Base-by-base conservation (phyloP, 331 rosid genomes). In the Telfairia occidentalis region DNA sequence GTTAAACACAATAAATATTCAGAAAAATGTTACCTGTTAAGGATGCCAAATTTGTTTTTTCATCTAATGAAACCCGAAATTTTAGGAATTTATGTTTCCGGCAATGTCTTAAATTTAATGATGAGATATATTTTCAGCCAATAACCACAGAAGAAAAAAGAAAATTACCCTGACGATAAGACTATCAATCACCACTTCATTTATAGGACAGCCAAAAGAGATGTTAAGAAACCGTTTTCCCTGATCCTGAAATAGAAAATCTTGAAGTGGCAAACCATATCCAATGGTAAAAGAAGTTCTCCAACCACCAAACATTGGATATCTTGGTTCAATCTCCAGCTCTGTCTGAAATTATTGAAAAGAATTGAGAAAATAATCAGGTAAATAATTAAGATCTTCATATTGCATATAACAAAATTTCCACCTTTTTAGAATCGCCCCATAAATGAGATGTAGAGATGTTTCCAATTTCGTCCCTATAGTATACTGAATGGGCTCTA, bases 281-380 rank as follows among this genome's bases (percentile, higher is more conserved):
- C 99, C 99, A 77, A 95, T 88, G 69, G 99, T 92, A 81, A 92
- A 95, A 58, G 96, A 82, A 77, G 90, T 86, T 83, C 81, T 90
- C 99, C 99, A 95, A 78, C 99, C 99, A 83, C 99, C 99, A 84
- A 95, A 87, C 84, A 95, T 71, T 53, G 99, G 97, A 85, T 87
- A 95, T 80, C 99, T 83, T 73, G 97, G 99, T 82, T 95, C 97
- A 32, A 95, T 92, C 83, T 87, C 93, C 77, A 95, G 85, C 78
- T 90, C 89, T 8, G 86, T 90, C 97, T 94, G 89, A 53, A 76
- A 79, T 76, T 54, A 63, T 38, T 72, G 45, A 82, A 58, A 78
- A 57, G 29, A 74, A 46, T 32, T 7, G 9, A 37, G 81, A 48
- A 79, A 82, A 73, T 48, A 24, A 42, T 77, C 67, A 61, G 34